phyloP scores from a whole-genome alignment of 129 eudicot genomes.

The Ambrosia artemisiifolia region DNA sequence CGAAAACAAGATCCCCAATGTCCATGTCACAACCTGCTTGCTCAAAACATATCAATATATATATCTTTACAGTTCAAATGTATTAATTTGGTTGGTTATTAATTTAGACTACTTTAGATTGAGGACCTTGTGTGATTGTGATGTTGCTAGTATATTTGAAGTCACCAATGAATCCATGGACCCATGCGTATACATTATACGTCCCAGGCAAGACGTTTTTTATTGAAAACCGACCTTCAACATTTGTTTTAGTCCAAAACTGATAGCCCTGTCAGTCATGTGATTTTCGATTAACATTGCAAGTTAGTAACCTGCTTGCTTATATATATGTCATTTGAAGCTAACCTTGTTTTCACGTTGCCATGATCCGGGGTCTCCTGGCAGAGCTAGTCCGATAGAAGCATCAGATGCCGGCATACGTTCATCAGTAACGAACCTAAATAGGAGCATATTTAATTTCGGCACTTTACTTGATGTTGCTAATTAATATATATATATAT shows the following conservation, averaged over 20 bases:
- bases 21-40: conserved; percentile 55
- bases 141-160: conserved; percentile 30
- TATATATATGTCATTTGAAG: neutral
- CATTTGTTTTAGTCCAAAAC: conserved; percentile 70
- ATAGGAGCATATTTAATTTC: neutral
- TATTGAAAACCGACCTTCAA: conserved; percentile 56
- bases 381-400: conserved; percentile 71
- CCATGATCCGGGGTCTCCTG: conserved; percentile 79
- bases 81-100: neutral
- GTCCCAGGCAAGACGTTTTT: conserved; percentile 50
- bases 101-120: neutral
- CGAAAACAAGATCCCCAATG: conserved; percentile 55
- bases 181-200: conserved; percentile 75
- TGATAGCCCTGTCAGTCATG: conserved; percentile 64
- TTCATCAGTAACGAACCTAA: conserved; percentile 37
- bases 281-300: no score
- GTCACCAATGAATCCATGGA: conserved; percentile 85
- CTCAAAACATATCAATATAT: neutral
- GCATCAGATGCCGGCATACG: conserved; percentile 45
- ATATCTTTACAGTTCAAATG: no score
- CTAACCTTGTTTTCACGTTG: conserved; percentile 79
- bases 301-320: no score
- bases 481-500: no score
- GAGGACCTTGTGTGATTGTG: conserved; percentile 22
- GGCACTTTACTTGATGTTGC: neutral